A percentile compares a stretch with the other conserved stretches of the same genome.
Conservation (phyloP, 306 rosid species). For the Rosa lucieae region DNA sequence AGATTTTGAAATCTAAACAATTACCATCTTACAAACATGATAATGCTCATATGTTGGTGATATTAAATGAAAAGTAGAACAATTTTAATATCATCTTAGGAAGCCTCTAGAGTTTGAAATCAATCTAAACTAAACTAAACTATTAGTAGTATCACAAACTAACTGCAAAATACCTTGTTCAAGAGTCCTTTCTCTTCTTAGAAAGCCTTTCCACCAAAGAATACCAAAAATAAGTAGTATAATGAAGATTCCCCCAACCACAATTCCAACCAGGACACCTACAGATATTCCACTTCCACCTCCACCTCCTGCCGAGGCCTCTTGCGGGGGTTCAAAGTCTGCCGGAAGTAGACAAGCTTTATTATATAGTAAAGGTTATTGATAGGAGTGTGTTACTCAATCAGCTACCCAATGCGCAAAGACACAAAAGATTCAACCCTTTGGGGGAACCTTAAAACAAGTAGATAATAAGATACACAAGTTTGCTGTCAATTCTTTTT, state of each 20-base stretch:
- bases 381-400: background rate
- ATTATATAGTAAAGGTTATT: background rate
- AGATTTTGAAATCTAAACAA: background rate
- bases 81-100: background rate
- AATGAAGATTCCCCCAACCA: conserved; percentile 22
- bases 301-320: background rate
- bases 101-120: background rate
- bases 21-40: background rate
- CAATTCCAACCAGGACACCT: conserved; percentile 33
- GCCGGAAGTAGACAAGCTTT: background rate
- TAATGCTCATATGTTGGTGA: background rate
- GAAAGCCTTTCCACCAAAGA: conserved; percentile 35
- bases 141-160: background rate
- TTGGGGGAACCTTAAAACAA: background rate
- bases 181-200: conserved; percentile 15
- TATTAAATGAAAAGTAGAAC: background rate
- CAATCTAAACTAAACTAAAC: background rate
- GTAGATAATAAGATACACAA: too few relatives aligned
- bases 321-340: conserved; percentile 32
- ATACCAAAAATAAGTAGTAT: conserved; percentile 24
- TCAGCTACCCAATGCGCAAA: background rate
- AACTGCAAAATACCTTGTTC: conserved; percentile 35
- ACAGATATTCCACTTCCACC: conserved; percentile 25
- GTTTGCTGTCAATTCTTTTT: background rate
- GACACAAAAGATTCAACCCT: background rate